Evolutionary conservation across 108 stramenopile species (phyloP).

Genomic region (Schizochytrium sp.): DNA sequence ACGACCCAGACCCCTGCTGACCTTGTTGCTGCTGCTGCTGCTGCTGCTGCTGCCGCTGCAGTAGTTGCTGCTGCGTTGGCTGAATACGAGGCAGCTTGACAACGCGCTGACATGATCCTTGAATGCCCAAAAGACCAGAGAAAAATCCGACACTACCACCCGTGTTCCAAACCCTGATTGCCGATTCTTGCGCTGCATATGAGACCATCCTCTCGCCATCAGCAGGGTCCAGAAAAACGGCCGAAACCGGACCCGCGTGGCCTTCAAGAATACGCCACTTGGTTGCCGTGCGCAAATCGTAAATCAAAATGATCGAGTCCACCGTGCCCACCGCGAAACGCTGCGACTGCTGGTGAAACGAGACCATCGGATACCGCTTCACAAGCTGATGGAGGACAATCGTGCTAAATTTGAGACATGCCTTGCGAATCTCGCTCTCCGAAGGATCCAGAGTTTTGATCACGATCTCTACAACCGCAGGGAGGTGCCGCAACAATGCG

Average conservation of each 20-base stretch:
- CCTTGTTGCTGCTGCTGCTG: no score
- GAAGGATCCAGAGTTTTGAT: conserved; percentile 12
- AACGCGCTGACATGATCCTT: neutral
- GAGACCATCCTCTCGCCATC: neutral
- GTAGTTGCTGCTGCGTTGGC: no score
- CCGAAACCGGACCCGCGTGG: neutral
- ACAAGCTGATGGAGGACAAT: neutral
- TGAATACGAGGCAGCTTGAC: neutral
- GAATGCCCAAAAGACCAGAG: neutral
- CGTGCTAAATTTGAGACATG: neutral
- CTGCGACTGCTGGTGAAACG: neutral
- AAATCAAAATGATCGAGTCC: neutral
- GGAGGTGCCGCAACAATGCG: neutral
- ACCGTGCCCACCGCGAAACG: conserved; percentile 6
- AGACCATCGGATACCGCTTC: neutral
- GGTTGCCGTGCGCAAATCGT: conserved; percentile 4
- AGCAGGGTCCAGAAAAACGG: neutral
- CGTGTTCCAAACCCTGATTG: neutral
- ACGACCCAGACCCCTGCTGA: no score
- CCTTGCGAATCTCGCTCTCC: conserved; percentile 11
- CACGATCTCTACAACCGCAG: neutral
- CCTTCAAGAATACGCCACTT: conserved; percentile 11
- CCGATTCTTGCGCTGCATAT: neutral
- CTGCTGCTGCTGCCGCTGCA: no score
- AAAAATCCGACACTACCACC: neutral